Evolutionary conservation across 2,329 filamentous ascomycete species (phyloP), one percentile per base, ranked within the genome.

Genomic region (Fusarium odoratissimum): DNA sequence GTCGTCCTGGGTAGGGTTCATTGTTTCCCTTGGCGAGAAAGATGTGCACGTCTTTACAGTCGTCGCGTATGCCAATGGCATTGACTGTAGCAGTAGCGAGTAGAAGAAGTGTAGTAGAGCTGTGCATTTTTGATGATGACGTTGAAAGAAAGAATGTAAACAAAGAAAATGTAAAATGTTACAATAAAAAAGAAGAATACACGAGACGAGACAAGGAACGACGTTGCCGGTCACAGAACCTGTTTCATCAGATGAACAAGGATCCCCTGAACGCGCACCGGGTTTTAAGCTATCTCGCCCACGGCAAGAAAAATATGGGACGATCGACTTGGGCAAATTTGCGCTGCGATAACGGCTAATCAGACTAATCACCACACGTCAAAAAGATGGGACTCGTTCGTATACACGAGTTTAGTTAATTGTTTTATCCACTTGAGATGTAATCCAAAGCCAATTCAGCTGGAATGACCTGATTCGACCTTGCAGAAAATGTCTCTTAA

Each of bases 11-110:
- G 8, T 67, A 59, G 13, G 64, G 51, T 19, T 67, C 64, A 33
- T 67, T 67, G 12, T 67, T 67, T 33, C 64, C 64, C 28, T 67
- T 67, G 17, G 64, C 64, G 25, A 67, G 61, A 25, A 67, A 67
- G 33, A 67, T 42, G 42, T 67, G 64, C 2, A 67, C 64, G 23
- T 67, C 64, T 51, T 60, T 67, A 23, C 64, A 67, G 5, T 60
- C 51, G 25, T 64, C 61, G 38, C 64, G 44, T n/a, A 11, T 37
- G 44, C 44, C 52, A 40, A 67, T 45, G 23, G 38, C 62, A 46
- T 46, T 38, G 31, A 25, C 31, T 12, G 63, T 40, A 13, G 60
- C 12, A 3, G 61, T 21, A 28, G 51, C 44, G 17, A 66, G 38
- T 13, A 67, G 25, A 1, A 51, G 23, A 45, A 67, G 38, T 14